Evolutionary conservation across 1,139 yeast species (phyloP).

Genomic region (Saccharomyces pastorianus): DNA sequence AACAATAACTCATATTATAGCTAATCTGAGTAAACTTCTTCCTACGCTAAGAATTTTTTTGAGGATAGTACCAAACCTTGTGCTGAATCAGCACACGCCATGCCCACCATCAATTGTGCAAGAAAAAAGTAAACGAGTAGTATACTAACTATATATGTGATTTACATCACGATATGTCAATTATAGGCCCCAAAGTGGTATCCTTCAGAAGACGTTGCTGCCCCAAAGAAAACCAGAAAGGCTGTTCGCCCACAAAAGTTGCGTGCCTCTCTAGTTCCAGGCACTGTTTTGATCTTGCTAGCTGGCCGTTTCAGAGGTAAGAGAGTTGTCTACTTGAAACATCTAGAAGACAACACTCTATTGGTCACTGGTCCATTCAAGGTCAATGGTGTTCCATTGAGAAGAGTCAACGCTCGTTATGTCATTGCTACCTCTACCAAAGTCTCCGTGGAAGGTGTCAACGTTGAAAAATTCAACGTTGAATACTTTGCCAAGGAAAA

Average conservation of each 20-base stretch:
- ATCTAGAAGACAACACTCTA: constrained; percentile 96
- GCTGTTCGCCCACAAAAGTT: constrained; percentile 88
- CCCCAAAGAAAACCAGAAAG: constrained; percentile 82
- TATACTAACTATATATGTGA: not conserved
- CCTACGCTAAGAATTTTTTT: not conserved
- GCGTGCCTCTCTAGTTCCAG: constrained; percentile 95
- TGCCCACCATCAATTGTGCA: not conserved
- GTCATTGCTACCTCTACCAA: constrained; percentile 97
- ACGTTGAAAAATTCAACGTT: constrained; percentile 86
- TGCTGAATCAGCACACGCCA: not conserved
- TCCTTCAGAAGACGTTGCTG: constrained; percentile 90
- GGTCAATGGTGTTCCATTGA: constrained; percentile 98
- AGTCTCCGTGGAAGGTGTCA: constrained; percentile 71
- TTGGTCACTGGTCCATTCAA: constrained; percentile 99
- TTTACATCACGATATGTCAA: constrained; percentile 7
- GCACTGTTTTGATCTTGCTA: constrained; percentile 93
- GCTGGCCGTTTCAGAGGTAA: constrained; percentile 99
- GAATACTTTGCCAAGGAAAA: constrained; percentile 97
- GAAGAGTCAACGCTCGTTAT: constrained; percentile 98
- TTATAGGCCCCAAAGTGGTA: constrained; percentile 82
- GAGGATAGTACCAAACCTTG: not conserved
- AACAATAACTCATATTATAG: not conserved
- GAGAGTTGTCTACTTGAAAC: constrained; percentile 97
- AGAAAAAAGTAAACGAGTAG: not conserved
- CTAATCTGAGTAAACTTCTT: not conserved